A percentile compares a stretch with the other conserved stretches of the same genome.
Evolutionary conservation across 23 red algal genomes (phyloP).

Genomic region (Gracilariopsis chorda): DNA sequence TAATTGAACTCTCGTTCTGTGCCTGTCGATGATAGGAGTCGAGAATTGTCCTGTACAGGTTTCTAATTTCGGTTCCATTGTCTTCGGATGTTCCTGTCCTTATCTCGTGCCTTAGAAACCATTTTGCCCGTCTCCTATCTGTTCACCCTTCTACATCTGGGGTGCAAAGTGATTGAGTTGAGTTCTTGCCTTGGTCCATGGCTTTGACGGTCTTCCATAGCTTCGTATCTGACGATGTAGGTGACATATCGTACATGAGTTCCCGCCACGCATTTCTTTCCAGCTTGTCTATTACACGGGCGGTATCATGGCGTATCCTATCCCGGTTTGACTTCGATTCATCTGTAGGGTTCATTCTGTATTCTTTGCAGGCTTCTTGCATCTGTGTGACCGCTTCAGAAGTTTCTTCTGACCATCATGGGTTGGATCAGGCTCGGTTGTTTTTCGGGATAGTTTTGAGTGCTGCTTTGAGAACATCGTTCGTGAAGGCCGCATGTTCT

Average conservation of each 20-base stretch:
- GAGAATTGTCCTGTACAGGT: neutral
- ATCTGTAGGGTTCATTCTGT: too few relatives aligned
- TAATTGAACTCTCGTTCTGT: neutral
- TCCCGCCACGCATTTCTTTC: neutral
- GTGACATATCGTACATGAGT: neutral
- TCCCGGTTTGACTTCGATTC: too few relatives aligned
- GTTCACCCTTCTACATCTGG: neutral
- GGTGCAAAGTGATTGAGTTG: neutral
- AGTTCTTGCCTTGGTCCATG: neutral
- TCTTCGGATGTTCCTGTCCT: neutral
- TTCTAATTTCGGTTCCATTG: neutral
- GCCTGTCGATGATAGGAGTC: neutral
- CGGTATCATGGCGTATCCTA: too few relatives aligned
- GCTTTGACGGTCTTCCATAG: neutral
- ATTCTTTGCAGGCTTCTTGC: too few relatives aligned
- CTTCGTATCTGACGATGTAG: neutral
- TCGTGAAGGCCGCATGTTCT: too few relatives aligned
- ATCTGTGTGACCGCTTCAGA: too few relatives aligned
- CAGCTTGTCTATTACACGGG: too few relatives aligned
- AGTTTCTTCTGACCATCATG: too few relatives aligned
- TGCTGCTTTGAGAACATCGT: too few relatives aligned
- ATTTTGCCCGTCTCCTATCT: neutral
- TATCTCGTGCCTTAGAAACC: neutral
- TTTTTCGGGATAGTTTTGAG: too few relatives aligned
- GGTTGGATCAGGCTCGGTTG: too few relatives aligned